Evolutionary conservation across 345 rosid species (phyloP).

Genomic region (Eucalyptus marginata): DNA sequence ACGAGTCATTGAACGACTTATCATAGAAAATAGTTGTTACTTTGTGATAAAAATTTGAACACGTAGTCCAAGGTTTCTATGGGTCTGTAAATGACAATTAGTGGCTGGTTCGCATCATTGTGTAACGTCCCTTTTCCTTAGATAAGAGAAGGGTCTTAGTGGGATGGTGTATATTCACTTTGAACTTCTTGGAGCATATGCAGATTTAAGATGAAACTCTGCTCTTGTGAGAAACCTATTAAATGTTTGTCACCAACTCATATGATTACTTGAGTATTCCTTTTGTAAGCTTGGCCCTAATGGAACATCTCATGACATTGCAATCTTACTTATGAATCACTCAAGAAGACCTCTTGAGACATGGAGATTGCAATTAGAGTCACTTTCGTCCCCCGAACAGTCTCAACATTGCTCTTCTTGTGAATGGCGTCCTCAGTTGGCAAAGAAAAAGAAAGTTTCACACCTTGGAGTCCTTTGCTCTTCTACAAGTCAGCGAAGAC

Average conservation of each 20-base stretch:
- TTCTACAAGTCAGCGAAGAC: neutral
- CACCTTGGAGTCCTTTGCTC: neutral
- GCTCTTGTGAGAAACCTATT: accelerated
- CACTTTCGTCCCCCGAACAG: neutral
- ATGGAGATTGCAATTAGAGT: neutral
- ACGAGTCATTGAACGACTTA: accelerated
- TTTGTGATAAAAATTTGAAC: neutral
- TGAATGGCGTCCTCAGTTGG: neutral
- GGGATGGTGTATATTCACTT: neutral
- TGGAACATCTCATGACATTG: neutral
- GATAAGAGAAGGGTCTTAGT: neutral
- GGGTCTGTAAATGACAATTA: neutral
- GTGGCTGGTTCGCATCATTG: neutral
- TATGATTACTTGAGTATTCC: neutral
- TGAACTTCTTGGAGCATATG: neutral
- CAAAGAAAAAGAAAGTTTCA: neutral
- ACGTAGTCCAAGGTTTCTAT: neutral
- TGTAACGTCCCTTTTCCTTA: neutral
- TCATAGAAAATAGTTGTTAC: neutral
- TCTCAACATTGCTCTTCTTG: neutral
- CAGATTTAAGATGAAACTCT: neutral
- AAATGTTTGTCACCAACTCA: neutral
- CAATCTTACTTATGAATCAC: neutral
- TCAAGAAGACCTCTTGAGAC: accelerated
- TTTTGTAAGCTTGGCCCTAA: accelerated